Base-by-base conservation (phyloP, 2,329 filamentous ascomycete genomes). In the Neopestalotiopsis rosae region DNA sequence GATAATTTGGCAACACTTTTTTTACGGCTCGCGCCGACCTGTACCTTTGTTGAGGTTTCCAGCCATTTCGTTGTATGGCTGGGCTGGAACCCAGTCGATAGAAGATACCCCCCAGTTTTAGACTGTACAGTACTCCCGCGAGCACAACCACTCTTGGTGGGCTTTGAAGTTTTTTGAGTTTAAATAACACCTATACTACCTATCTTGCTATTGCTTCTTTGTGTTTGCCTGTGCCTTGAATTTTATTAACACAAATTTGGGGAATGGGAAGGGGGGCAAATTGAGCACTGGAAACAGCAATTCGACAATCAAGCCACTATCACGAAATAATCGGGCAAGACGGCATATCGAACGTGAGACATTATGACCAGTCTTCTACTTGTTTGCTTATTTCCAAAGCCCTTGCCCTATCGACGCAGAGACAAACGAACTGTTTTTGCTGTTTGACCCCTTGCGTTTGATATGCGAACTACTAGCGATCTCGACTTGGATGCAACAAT, bases 11-110 rank as follows among this genome's bases (percentile, higher is more conserved):
- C 65, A 69, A 72, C 72, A 74, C 73, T 72, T 59, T 62, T 52
- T 52, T 52, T 71, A 71, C 73, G 73, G 69, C 70, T 70, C 69
- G 69, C 58, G 68, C 52, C 70, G 61, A 67, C 64, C 65, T 69
- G 34, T 70, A 71, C 74, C 70, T 66, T 68, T 68, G 72, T 73
- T 74, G 70, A 72, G 73, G 74, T 74, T 68, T 68, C 73, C 71
- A 75, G 74, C 74, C 74, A 73, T 70, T 69, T 72, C 69, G 73
- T 76, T 76, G 69, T 69, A 73, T 72, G 70, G 73, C 77, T 76
- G 76, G 76, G 75, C 77, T 76, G 78, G 78, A 74, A 75, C 77
- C 77, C 76, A 75, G 72, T 76, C 74, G 74, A 78, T 78, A 79
- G 77, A 77, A 74, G 75, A 79, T 79, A 79, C 78, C 78, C 77